phyloP scores from a whole-genome alignment of 805 yeast species.

The Wickerhamomyces chambardii region DNA sequence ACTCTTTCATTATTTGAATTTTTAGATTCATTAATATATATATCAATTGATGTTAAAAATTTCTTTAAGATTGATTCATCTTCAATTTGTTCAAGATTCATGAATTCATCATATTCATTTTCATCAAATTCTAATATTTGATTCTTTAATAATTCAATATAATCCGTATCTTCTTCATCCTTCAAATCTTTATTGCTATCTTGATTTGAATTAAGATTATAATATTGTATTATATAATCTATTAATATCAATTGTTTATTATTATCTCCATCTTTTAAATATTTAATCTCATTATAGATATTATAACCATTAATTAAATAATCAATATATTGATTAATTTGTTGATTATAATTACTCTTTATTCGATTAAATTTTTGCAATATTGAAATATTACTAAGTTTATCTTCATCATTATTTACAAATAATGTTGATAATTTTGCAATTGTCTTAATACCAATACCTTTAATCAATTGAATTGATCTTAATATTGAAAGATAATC shows the following conservation, averaged over 20 bases:
- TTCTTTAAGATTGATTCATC: conserved; percentile 17
- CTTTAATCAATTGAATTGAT: conserved; percentile 46
- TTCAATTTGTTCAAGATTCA: conserved; percentile 3
- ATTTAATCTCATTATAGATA: conserved; percentile 3
- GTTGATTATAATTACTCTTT: no score
- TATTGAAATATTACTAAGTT: not conserved
- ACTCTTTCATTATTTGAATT: conserved; percentile 20
- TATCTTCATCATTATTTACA: not conserved
- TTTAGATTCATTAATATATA: conserved; percentile 19
- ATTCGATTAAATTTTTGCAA: no score
- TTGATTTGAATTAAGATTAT: conserved; percentile 8
- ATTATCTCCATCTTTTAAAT: no score
- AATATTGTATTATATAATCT: no score
- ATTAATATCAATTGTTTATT: no score
- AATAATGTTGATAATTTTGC: not conserved
- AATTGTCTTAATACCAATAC: conserved; percentile 53
- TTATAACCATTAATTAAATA: not conserved
- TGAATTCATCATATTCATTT: conserved; percentile 13
- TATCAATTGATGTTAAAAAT: conserved; percentile 26
- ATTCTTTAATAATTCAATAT: conserved; percentile 29
- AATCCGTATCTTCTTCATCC: conserved; percentile 22
- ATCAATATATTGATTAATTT: not conserved
- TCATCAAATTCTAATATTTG: conserved; percentile 28
- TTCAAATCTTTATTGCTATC: conserved; percentile 5
- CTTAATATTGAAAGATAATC: conserved; percentile 54